Percentiles rank a stretch among this genome's conserved stretches.
Evolutionary conservation across 2,329 filamentous ascomycete species (phyloP).

Genomic region (Neurospora sp.): DNA sequence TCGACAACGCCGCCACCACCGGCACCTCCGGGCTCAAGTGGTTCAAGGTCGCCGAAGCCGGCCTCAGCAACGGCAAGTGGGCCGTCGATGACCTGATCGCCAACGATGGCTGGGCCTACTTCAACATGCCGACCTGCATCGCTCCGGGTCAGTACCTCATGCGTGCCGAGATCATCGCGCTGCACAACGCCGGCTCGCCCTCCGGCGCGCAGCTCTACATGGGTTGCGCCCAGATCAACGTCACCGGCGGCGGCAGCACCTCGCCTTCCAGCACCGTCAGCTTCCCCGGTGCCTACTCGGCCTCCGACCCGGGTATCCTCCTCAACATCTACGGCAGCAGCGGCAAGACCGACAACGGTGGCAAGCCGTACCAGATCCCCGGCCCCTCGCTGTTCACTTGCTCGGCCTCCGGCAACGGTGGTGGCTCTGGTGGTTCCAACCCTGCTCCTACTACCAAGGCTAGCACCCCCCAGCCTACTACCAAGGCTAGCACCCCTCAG

Average conservation of each 20-base stretch:
- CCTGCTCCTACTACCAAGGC: neutral
- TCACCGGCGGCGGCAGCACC: slow-evolving; percentile 21
- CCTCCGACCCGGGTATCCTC: slow-evolving; percentile 25
- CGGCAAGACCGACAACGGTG: slow-evolving; percentile 22
- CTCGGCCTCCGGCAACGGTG: slow-evolving; percentile 10
- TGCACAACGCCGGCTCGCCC: slow-evolving; percentile 26
- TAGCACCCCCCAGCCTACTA: neutral
- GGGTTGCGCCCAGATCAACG: slow-evolving; percentile 25
- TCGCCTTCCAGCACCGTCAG: slow-evolving; percentile 19
- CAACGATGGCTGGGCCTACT: slow-evolving; percentile 33
- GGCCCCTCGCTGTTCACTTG: slow-evolving; percentile 23
- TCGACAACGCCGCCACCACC: slow-evolving; percentile 33
- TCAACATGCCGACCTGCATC: slow-evolving; percentile 28
- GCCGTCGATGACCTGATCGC: slow-evolving; percentile 39
- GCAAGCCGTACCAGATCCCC: slow-evolving; percentile 25
- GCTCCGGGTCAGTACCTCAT: slow-evolving; percentile 32
- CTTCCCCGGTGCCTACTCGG: slow-evolving; percentile 27
- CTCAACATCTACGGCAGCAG: slow-evolving; percentile 24
- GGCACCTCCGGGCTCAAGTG: slow-evolving; percentile 28
- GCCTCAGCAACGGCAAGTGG: slow-evolving; percentile 29
- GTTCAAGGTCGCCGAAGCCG: slow-evolving; percentile 43
- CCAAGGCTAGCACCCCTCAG: neutral
- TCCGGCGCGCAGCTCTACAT: slow-evolving; percentile 30
- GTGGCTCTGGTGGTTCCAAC: slow-evolving; percentile 1
- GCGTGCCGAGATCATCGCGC: slow-evolving; percentile 30